Evolutionary conservation across 176 grass and related monocot species (phyloP).

Genomic region (Puya raimondii): DNA sequence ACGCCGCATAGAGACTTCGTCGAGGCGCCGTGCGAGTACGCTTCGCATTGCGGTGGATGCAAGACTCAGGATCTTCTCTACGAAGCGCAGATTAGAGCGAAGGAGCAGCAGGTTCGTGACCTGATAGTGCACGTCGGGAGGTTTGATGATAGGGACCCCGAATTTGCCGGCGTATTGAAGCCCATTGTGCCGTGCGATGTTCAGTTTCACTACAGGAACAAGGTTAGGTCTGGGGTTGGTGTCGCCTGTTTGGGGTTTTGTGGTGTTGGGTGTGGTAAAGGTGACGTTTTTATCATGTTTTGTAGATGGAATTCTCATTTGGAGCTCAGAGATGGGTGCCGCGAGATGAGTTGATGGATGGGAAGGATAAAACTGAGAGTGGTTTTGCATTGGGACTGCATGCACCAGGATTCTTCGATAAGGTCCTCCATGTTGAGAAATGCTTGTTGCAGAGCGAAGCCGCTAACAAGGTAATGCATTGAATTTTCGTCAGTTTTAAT

Average conservation of each 20-base stretch:
- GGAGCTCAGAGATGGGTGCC: slow-evolving; percentile 74
- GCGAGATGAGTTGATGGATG: slow-evolving; percentile 29
- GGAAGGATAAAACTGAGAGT: slow-evolving; percentile 11
- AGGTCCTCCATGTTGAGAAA: slow-evolving; percentile 66
- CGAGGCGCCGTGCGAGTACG: slow-evolving; percentile 63
- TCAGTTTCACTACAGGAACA: slow-evolving; percentile 85
- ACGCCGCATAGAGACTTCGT: slow-evolving; percentile 55
- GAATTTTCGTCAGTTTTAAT: not conserved
- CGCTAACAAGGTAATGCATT: slow-evolving; percentile 53
- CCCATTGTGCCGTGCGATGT: slow-evolving; percentile 74
- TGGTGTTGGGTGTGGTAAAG: slow-evolving; percentile 23
- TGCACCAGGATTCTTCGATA: slow-evolving; percentile 84
- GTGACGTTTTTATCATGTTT: slow-evolving; percentile 16
- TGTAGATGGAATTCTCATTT: slow-evolving; percentile 98
- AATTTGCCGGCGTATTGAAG: slow-evolving; percentile 46
- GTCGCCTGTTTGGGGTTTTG: slow-evolving; percentile 14
- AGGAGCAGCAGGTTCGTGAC: slow-evolving; percentile 67
- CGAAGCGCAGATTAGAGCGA: slow-evolving; percentile 59
- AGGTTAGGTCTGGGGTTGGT: slow-evolving; percentile 36
- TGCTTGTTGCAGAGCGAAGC: slow-evolving; percentile 87
- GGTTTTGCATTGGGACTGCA: slow-evolving; percentile 67
- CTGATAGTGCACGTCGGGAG: slow-evolving; percentile 74
- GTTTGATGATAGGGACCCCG: slow-evolving; percentile 32
- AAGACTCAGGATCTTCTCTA: slow-evolving; percentile 84
- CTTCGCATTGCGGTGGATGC: slow-evolving; percentile 74